These are phyloP conservation scores for Crithidia acanthocephali DNA, from an alignment of 208 protist genomes.

Conservation along the genomic window DNA sequence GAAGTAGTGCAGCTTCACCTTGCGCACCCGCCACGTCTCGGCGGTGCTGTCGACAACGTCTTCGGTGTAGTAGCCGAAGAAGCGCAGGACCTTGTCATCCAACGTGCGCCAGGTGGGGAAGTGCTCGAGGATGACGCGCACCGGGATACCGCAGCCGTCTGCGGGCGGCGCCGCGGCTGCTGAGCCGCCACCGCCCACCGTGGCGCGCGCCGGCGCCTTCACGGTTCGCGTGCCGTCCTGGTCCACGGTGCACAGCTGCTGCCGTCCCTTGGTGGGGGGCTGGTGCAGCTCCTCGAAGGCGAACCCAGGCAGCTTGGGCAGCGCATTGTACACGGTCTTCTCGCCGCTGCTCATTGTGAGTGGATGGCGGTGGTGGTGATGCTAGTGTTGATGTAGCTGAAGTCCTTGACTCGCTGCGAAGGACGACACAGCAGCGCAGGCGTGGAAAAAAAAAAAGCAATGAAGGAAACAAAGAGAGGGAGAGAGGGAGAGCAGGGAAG, in stretches of 20 bases:
- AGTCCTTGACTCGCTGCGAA: too few species aligned
- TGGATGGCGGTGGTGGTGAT: not conserved
- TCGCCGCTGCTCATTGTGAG: slow-evolving; percentile 41
- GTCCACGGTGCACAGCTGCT: slow-evolving; percentile 59
- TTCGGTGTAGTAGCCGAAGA: slow-evolving; percentile 96
- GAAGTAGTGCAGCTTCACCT: slow-evolving; percentile 94
- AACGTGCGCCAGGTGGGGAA: slow-evolving; percentile 91
- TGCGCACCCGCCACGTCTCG: slow-evolving; percentile 91
- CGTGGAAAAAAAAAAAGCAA: too few species aligned
- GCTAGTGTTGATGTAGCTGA: not conserved
- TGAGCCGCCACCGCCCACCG: not conserved
- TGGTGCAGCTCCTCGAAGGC: slow-evolving; percentile 78
- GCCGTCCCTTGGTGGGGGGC: slow-evolving; percentile 41
- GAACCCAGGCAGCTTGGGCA: slow-evolving; percentile 86
- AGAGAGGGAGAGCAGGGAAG: too few species aligned
- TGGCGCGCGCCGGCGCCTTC: slow-evolving; percentile 17
- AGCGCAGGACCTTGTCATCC: slow-evolving; percentile 95
- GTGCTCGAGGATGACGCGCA: slow-evolving; percentile 65
- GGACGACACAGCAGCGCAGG: too few species aligned
- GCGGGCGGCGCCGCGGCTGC: not conserved
- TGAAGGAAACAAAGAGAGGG: too few species aligned
- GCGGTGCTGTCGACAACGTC: slow-evolving; percentile 89
- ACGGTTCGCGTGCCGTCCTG: slow-evolving; percentile 62
- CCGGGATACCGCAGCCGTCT: slow-evolving; percentile 69
- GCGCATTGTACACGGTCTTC: slow-evolving; percentile 83